Conservation (phyloP, 2,329 filamentous ascomycete species). For the Peltaster fructicola region DNA sequence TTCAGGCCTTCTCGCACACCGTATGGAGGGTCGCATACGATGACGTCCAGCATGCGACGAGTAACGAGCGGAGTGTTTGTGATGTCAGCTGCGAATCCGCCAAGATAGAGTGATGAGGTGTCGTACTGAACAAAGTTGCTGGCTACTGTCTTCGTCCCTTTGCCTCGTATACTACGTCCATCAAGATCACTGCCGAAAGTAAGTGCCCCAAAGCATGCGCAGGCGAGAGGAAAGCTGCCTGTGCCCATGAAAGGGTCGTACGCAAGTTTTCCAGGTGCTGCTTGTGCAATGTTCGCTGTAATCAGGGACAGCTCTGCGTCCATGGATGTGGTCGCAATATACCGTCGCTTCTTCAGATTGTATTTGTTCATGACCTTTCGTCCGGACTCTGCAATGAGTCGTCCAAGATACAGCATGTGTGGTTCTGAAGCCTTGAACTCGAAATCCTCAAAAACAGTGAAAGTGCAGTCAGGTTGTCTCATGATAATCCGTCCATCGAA, state of each 20-base stretch:
- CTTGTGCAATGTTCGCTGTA: conserved; percentile 78
- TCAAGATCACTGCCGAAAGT: conserved; percentile 87
- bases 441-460: conserved; percentile 74
- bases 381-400: conserved; percentile 48
- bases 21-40: conserved; percentile 91
- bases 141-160: conserved; percentile 35
- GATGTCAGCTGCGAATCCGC: conserved; percentile 69
- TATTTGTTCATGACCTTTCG: conserved; percentile 54
- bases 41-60: conserved; percentile 57
- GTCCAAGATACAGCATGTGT: conserved; percentile 50
- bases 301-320: conserved; percentile 83
- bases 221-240: conserved; percentile 79
- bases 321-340: conserved; percentile 96
- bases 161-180: conserved; percentile 68
- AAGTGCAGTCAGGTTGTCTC: conserved; percentile 53
- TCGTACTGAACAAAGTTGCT: conserved; percentile 79
- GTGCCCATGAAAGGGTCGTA: conserved; percentile 95
- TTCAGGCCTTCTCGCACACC: conserved; percentile 82
- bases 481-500: conserved; percentile 67
- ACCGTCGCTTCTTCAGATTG: conserved; percentile 80
- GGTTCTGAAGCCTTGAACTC: conserved; percentile 37
- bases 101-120: conserved; percentile 47
- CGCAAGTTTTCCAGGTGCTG: conserved; percentile 65
- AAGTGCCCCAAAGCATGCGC: conserved; percentile 73
- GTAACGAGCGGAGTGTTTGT: conserved; percentile 59